Percentiles rank a stretch among this genome's conserved stretches.
phyloP scores from a whole-genome alignment of 192 early-diverging fungal species.

The Pilaira anomala region DNA sequence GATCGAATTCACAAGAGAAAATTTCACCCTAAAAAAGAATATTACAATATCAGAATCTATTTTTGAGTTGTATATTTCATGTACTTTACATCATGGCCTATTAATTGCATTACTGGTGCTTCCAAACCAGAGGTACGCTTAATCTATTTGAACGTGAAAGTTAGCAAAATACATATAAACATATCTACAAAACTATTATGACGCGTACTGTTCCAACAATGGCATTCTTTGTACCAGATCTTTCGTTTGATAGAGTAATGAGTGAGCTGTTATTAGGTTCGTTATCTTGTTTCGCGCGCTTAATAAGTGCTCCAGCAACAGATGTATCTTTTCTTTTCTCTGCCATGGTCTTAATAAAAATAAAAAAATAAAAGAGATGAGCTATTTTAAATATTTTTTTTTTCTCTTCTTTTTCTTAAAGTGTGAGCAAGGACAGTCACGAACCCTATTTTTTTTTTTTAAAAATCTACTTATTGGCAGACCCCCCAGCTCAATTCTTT shows the following conservation, averaged over 20 bases:
- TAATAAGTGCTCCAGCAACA: conserved; percentile 12
- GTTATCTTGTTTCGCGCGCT: conserved; percentile 21
- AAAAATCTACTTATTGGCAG: too few species aligned
- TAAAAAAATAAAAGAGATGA: not conserved
- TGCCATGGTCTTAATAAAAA: not conserved
- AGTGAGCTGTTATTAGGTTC: conserved; percentile 6
- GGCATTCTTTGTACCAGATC: conserved; percentile 33
- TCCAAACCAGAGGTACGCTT: conserved; percentile 72
- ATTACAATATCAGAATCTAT: conserved; percentile 15
- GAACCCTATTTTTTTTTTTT: too few species aligned
- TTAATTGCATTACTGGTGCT: conserved; percentile 84
- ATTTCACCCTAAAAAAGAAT: conserved; percentile 66
- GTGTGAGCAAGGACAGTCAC: not conserved
- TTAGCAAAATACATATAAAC: not conserved
- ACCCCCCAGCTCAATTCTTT: too few species aligned
- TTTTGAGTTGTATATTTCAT: too few species aligned
- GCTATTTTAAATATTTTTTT: too few species aligned
- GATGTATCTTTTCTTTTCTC: conserved; percentile 31
- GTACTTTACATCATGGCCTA: conserved; percentile 61
- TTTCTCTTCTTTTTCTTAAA: too few species aligned
- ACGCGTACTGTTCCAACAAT: conserved; percentile 36
- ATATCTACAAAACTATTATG: too few species aligned
- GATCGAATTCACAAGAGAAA: conserved; percentile 82
- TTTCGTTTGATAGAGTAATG: conserved; percentile 20
- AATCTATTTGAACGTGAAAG: conserved; percentile 20